Evolutionary conservation across 1,284 basidiomycete species (phyloP), one percentile per base, ranked within the genome.

Genomic region (Ganoderma meredithae): DNA sequence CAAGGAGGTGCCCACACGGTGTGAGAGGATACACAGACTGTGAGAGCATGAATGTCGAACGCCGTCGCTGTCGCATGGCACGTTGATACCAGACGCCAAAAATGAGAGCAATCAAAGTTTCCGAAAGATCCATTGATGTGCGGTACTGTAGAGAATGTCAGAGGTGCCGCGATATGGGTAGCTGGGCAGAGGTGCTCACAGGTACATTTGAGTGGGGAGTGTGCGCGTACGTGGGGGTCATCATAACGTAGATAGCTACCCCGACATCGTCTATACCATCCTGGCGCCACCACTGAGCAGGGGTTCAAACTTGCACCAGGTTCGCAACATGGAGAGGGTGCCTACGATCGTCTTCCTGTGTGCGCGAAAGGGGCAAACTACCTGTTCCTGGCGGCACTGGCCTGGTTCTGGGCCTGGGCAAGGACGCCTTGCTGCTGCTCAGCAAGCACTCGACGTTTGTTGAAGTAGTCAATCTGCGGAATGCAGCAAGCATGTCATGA

Each of bases 381-480:
- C 62, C 66, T 71, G 63, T 78, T 79, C 69, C 81, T 83, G 27
- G 83, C 78, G 31, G 83, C 80, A 65, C 83, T 80, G 17, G 83
- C 81, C 74, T 91, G 89, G 27, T 79, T 81, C 66, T 82, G 83
- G 17, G 84, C 85, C 74, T 88, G 87, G 13, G 85, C 85, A 33
- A 92, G 82, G 65, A 89, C 82, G 60, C 88, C 86, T 73, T 90
- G 90, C 78, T 93, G 92, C 65, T 88, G 87, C 69, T 91, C 91
- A 19, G 86, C 90, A 65, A 94, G 86, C 36, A 93, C 85, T 63
- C 93, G 84, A 44, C 93, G 86, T 76, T 92, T 91, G 81, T 95
- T 94, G 75, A 95, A 95, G 77, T 95, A 95, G 41, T 91, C 90
- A 74, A 95, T 89, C 94, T 95, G 71, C 47, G 55, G 5, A 39